phyloP scores from a whole-genome alignment of 164 flowering plant species.

The Saururus chinensis region DNA sequence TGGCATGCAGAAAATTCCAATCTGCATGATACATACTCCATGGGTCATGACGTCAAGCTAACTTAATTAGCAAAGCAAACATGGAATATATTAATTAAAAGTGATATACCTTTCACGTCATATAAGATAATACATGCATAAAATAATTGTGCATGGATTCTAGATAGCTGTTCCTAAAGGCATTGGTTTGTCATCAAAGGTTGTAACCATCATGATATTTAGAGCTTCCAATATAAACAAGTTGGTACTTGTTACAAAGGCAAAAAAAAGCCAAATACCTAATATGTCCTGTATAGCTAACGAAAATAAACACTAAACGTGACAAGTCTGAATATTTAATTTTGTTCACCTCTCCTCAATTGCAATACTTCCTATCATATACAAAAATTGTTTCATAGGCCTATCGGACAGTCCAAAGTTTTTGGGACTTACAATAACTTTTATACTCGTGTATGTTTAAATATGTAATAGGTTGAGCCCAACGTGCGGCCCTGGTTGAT shows the following conservation, averaged over 20 bases:
- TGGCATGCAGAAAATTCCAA: constrained; percentile 91
- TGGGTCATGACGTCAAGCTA: neutral
- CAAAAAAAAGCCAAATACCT: too few species aligned
- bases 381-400: neutral
- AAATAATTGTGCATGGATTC: too few species aligned
- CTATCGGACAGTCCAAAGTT: neutral
- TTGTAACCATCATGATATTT: neutral
- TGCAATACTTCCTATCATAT: neutral
- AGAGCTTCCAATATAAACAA: too few species aligned
- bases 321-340: too few species aligned
- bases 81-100: neutral
- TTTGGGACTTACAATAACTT: constrained; percentile 41
- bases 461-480: constrained; percentile 92
- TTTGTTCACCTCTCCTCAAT: too few species aligned
- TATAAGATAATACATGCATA: too few species aligned
- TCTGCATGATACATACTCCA: constrained; percentile 35
- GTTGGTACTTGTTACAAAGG: too few species aligned
- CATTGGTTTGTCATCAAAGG: too few species aligned
- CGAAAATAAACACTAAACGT: too few species aligned
- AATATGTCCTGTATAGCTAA: too few species aligned
- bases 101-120: too few species aligned
- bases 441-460: constrained; percentile 62
- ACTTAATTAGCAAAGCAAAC: neutral
- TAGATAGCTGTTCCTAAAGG: too few species aligned
- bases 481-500: constrained; percentile 40